Evolutionary conservation across 495 filamentous ascomycete genomes (phyloP).

Genomic region (Neurospora pannonica): DNA sequence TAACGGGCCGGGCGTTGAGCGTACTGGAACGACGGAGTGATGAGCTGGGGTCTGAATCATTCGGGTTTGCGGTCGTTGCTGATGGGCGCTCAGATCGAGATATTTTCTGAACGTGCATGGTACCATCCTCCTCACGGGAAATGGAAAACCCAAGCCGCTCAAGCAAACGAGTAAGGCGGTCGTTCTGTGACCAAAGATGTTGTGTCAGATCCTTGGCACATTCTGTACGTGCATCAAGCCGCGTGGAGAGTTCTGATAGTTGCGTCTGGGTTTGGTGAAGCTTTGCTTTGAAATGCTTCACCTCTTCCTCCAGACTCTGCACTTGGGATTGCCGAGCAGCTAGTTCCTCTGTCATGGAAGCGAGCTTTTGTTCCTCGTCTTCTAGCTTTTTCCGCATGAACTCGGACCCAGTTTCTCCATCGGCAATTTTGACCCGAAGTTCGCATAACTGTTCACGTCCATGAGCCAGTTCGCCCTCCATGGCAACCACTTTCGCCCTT

Average conservation of each 20-base stretch:
- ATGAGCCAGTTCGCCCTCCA: conserved; percentile 56
- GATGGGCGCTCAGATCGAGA: conserved; percentile 49
- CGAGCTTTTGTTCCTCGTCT: conserved; percentile 57
- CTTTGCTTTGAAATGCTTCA: conserved; percentile 48
- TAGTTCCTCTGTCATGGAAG: conserved; percentile 52
- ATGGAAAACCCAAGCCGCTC: conserved; percentile 78
- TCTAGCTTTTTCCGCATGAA: conserved; percentile 59
- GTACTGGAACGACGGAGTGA: conserved; percentile 44
- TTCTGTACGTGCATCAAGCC: conserved; percentile 53
- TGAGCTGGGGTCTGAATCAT: conserved; percentile 52
- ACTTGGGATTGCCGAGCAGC: conserved; percentile 55
- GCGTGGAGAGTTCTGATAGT: conserved; percentile 37
- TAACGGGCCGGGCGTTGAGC: conserved; percentile 28
- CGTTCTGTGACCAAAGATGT: conserved; percentile 66
- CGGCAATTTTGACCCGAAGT: conserved; percentile 58
- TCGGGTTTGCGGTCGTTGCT: conserved; percentile 28
- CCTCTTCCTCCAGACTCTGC: conserved; percentile 58
- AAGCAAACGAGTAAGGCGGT: conserved; percentile 65
- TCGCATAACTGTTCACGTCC: conserved; percentile 55
- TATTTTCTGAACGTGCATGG: conserved; percentile 68
- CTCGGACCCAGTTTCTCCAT: conserved; percentile 73
- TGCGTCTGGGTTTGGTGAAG: conserved; percentile 41
- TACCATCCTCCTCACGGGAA: conserved; percentile 54
- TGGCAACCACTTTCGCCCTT: conserved; percentile 44
- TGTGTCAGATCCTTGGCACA: conserved; percentile 76